These are phyloP conservation scores for Hyaloperonospora brassicae DNA, from an alignment of 352 stramenopile species.

Conservation along the genomic window DNA sequence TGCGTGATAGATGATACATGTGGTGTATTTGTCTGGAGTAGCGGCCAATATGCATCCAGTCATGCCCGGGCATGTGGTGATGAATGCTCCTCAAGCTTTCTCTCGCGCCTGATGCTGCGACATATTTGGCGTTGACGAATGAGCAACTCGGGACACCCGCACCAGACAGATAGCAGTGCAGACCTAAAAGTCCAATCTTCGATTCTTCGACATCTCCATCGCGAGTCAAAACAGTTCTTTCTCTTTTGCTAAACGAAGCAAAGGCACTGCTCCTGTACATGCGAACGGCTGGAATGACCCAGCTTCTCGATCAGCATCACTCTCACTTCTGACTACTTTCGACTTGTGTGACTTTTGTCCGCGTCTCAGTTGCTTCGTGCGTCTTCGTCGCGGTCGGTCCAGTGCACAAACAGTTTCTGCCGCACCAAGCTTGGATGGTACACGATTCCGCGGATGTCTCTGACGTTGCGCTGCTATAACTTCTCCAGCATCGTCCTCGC, in stretches of 20 bases:
- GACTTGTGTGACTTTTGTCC: slow-evolving; percentile 25
- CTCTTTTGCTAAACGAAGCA: slow-evolving; percentile 62
- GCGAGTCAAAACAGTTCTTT: slow-evolving; percentile 58
- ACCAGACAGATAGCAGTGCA: too few relatives aligned
- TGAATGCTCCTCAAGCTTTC: too few relatives aligned
- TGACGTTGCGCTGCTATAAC: slow-evolving; percentile 1
- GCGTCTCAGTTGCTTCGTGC: slow-evolving; percentile 15
- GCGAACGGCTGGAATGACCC: slow-evolving; percentile 52
- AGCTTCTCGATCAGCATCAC: slow-evolving; percentile 14
- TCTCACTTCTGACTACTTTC: slow-evolving; percentile 12
- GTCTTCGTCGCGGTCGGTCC: slow-evolving; percentile 16
- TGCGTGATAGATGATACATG: too few relatives aligned
- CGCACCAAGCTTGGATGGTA: slow-evolving; percentile 17
- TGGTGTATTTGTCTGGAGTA: too few relatives aligned
- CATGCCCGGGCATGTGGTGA: too few relatives aligned
- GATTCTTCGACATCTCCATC: too few relatives aligned
- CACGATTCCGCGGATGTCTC: slow-evolving; percentile 5
- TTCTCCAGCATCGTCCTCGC: slow-evolving; percentile 32
- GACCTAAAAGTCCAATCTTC: too few relatives aligned
- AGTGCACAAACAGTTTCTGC: slow-evolving; percentile 4
- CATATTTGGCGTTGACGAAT: too few relatives aligned
- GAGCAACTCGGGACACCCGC: too few relatives aligned
- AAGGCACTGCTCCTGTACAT: slow-evolving; percentile 47
- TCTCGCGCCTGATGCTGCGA: too few relatives aligned
- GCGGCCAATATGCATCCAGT: too few relatives aligned